Percentiles rank a stretch among this genome's conserved stretches.
Conservation (phyloP, 1,284 basidiomycete species). For the Irpex lacteus region DNA sequence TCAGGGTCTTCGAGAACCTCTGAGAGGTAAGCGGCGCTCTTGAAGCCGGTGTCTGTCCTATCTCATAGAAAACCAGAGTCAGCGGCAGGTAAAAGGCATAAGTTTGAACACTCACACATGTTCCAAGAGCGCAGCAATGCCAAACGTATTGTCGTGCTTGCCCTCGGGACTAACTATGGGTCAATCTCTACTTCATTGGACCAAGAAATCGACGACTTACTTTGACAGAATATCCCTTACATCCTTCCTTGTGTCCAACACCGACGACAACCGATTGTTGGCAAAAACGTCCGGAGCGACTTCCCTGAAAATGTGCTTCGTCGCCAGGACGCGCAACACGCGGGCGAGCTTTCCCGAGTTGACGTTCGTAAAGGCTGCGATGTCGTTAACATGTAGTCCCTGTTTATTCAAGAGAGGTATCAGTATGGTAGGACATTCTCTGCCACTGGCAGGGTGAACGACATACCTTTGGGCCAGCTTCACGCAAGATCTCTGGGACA, state of each 20-base stretch:
- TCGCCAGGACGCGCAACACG: constrained; percentile 37
- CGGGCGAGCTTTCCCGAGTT: constrained; percentile 36
- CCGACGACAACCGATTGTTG: constrained; percentile 39
- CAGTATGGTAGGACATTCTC: background rate
- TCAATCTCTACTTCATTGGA: too few species aligned
- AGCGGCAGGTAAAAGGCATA: background rate
- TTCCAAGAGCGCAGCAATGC: background rate
- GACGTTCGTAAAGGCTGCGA: constrained; percentile 28
- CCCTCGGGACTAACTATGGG: background rate
- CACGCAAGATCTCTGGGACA: background rate
- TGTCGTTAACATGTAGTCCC: constrained; percentile 35
- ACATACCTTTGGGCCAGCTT: background rate
- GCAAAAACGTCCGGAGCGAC: constrained; percentile 40
- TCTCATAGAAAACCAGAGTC: background rate
- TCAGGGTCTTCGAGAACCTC: constrained; percentile 34
- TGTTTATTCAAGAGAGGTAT: constrained; percentile 7
- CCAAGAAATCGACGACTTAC: background rate
- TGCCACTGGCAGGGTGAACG: too few species aligned
- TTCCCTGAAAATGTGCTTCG: constrained; percentile 41
- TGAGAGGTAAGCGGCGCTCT: constrained; percentile 30
- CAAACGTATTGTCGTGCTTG: background rate
- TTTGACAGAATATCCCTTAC: constrained; percentile 7
- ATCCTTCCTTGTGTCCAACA: constrained; percentile 39
- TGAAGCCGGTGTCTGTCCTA: constrained; percentile 36
- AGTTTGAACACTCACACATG: background rate